phyloP scores from a whole-genome alignment of 768 basidiomycete species.

The Lactarius vividus region DNA sequence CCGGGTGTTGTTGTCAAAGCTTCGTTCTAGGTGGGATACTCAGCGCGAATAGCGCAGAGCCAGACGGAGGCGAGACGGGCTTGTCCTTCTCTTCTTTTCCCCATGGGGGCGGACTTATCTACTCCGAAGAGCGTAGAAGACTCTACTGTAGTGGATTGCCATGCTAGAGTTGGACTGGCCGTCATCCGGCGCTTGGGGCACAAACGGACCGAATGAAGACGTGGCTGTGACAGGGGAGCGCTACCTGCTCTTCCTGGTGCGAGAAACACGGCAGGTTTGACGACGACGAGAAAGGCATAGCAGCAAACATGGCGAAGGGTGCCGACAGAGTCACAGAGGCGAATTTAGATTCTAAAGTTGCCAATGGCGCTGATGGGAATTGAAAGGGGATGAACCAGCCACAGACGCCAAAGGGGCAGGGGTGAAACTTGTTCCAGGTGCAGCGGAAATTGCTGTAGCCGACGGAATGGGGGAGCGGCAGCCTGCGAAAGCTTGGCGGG shows the following conservation, averaged over 20 bases:
- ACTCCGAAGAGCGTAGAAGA: slow-evolving; percentile 6
- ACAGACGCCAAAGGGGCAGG: slow-evolving; percentile 20
- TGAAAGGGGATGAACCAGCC: slow-evolving; percentile 26
- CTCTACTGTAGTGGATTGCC: slow-evolving; percentile 8
- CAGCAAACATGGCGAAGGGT: slow-evolving; percentile 1
- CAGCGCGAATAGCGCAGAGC: slow-evolving; percentile 1
- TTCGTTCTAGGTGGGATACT: slow-evolving; percentile 3
- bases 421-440: slow-evolving; percentile 28
- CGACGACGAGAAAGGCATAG: background rate
- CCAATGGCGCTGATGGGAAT: slow-evolving; percentile 1
- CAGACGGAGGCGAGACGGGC: background rate
- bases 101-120: slow-evolving; percentile 3
- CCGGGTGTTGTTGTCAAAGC: background rate
- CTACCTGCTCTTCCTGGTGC: slow-evolving; percentile 1
- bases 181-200: background rate
- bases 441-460: slow-evolving; percentile 32
- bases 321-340: background rate
- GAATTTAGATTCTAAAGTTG: slow-evolving; percentile 12
- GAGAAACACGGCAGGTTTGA: slow-evolving; percentile 1
- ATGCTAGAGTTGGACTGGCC: background rate
- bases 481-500: slow-evolving; percentile 38
- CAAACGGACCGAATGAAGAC: slow-evolving; percentile 19
- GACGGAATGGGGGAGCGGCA: slow-evolving; percentile 32
- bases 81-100: slow-evolving; percentile 11
- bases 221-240: slow-evolving; percentile 9